Evolutionary conservation across 306 rosid species (phyloP).

Genomic region (Parietaria judaica): DNA sequence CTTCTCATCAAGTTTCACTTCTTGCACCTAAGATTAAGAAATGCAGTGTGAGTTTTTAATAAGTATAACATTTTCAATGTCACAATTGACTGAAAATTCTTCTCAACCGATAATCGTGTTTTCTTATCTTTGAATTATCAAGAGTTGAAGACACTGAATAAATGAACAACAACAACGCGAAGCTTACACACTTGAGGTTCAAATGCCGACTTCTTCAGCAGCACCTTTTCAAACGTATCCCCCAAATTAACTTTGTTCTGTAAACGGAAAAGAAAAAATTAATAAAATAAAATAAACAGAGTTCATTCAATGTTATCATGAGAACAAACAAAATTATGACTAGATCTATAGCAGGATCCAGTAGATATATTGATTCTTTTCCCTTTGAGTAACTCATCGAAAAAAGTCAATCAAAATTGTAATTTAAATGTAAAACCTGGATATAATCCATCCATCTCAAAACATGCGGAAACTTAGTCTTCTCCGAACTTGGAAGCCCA

Average conservation of each 20-base stretch:
- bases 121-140: background rate
- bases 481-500: slow-evolving; percentile 48
- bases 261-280: slow-evolving; percentile 8
- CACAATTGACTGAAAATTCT: background rate
- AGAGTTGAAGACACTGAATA: background rate
- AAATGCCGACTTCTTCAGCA: slow-evolving; percentile 45
- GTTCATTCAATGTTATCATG: background rate
- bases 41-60: background rate
- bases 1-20: slow-evolving; percentile 30
- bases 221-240: slow-evolving; percentile 46
- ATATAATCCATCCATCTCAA: slow-evolving; percentile 82
- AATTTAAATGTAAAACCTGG: slow-evolving; percentile 44
- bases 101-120: background rate
- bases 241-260: slow-evolving; percentile 62
- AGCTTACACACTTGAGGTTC: slow-evolving; percentile 57
- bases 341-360: background rate
- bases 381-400: background rate
- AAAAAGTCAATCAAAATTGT: background rate
- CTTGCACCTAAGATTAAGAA: slow-evolving; percentile 27
- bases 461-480: slow-evolving; percentile 54
- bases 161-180: slow-evolving; percentile 11
- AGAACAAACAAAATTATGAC: background rate
- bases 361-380: background rate
- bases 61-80: background rate
- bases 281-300: background rate